phyloP scores from a whole-genome alignment of 1,139 yeast species.

The Debaryomyces sp. region DNA sequence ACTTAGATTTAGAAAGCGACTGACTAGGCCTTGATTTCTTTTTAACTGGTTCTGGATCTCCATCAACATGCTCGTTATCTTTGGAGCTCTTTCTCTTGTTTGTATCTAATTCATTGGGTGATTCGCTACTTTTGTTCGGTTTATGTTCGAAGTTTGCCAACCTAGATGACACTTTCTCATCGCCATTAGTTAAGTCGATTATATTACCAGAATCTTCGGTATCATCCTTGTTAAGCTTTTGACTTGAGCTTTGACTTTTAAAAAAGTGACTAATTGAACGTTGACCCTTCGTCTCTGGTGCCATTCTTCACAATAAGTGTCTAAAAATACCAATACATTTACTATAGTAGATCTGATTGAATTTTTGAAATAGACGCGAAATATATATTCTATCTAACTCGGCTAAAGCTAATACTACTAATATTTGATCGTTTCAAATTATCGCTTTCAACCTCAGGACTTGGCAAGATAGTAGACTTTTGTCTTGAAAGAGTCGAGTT shows the following conservation, averaged over 20 bases:
- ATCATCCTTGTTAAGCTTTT: background rate
- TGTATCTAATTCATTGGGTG: background rate
- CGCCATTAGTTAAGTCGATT: background rate
- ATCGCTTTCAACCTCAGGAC: constrained; percentile 5
- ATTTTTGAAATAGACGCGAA: constrained; percentile 2
- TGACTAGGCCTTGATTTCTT: background rate
- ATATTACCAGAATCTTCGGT: background rate
- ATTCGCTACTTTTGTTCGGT: background rate
- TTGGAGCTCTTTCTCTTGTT: background rate
- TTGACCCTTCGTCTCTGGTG: constrained; percentile 21
- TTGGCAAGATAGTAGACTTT: constrained; percentile 8
- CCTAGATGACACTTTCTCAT: background rate
- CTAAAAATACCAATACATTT: background rate
- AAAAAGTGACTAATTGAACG: constrained; percentile 34
- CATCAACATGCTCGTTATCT: constrained; percentile 5
- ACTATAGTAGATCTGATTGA: background rate
- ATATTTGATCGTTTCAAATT: constrained; percentile 10
- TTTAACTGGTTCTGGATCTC: background rate
- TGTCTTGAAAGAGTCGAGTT: background rate
- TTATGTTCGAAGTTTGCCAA: constrained; percentile 1
- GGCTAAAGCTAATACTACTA: constrained; percentile 34
- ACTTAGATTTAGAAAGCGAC: constrained; percentile 4
- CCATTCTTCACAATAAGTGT: background rate
- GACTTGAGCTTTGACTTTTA: constrained; percentile 8
- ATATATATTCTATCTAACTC: constrained; percentile 25